Conservation (phyloP, 805 yeast species). For the Spathaspora passalidarum region DNA sequence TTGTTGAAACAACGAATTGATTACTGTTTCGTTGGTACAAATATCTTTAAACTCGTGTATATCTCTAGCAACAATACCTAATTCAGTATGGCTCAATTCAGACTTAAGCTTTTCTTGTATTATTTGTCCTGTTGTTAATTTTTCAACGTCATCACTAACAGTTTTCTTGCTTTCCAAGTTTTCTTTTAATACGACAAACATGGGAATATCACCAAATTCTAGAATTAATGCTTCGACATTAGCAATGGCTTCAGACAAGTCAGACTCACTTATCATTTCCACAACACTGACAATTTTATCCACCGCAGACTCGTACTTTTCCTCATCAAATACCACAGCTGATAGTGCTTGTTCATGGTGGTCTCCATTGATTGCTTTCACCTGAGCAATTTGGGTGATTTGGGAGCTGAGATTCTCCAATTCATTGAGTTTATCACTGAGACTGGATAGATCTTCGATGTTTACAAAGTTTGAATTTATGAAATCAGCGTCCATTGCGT, state of each 20-base stretch:
- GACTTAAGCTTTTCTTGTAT: not conserved
- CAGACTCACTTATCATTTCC: not conserved
- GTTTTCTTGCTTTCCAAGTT: not conserved
- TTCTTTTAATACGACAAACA: conserved; percentile 5
- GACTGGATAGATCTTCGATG: conserved; percentile 27
- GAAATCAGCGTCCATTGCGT: not conserved
- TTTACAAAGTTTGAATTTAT: conserved; percentile 21
- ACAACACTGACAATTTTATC: conserved; percentile 5
- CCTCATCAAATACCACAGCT: conserved; percentile 2
- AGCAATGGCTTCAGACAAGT: conserved; percentile 5
- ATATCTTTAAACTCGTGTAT: conserved; percentile 8
- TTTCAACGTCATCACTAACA: not conserved
- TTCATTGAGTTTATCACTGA: conserved; percentile 23
- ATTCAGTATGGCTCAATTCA: not conserved
- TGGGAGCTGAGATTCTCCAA: conserved; percentile 17
- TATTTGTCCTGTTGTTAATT: not conserved
- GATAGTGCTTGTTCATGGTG: too few species aligned
- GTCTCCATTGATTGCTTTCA: not conserved
- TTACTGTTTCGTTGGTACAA: not conserved
- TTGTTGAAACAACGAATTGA: not conserved
- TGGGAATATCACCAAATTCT: conserved; percentile 12
- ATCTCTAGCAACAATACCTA: conserved; percentile 2
- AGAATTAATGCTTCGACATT: conserved; percentile 10
- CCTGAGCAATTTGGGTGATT: conserved; percentile 8
- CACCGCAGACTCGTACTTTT: not conserved